Base-by-base conservation (phyloP, 345 rosid genomes). In the Capsella bursapastoris region DNA sequence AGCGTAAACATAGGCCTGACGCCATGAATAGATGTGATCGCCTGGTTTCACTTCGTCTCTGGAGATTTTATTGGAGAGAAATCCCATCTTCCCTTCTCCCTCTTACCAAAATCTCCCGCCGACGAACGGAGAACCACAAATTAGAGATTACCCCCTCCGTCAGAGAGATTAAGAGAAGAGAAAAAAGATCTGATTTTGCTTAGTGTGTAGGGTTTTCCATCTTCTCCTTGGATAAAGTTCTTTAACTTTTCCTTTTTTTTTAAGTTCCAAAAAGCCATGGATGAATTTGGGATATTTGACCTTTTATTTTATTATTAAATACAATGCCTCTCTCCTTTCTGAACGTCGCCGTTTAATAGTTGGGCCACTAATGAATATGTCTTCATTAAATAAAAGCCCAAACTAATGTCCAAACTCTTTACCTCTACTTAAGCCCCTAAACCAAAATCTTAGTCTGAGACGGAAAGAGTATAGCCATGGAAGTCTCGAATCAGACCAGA, bases 1-100 rank as follows among this genome's bases (percentile, higher is more conserved):
- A 31, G 91, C 85, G 68, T 92, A 92, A 28, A 85, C 31, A 83
- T 88, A 92, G 60, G 86, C 89, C 25, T 70, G 78, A 66, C 96
- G 84, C 95, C 96, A 92, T 8, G 98, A 87, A 75, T 90, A 92
- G 68, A 92, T 87, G 74, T 92, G 98, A 83, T 90, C 95, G 12
- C 95, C 95, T 6, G 91, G 68, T 62, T 85, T 87, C 13, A 90
- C 72, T 48, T 83, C 80, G 11, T 87, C 89, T 45, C 82, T 84
- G 28, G 57, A 56, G 73, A 90, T 82, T 74, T 76, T 82, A 68
- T 92, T 82, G 1, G 94, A 90, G 1, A 90, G 61, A 51, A 92
- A 72, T 8, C 92, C 94, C 97, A 92, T 90, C 14, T 56, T 41
- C 9, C 16, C 27, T 32, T 32, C 35, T 8, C 53, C 14, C 71